Evolutionary conservation across 306 rosid genomes (phyloP), one percentile per base, ranked within the genome.

Genomic region (Cyclanthera cordifolia): DNA sequence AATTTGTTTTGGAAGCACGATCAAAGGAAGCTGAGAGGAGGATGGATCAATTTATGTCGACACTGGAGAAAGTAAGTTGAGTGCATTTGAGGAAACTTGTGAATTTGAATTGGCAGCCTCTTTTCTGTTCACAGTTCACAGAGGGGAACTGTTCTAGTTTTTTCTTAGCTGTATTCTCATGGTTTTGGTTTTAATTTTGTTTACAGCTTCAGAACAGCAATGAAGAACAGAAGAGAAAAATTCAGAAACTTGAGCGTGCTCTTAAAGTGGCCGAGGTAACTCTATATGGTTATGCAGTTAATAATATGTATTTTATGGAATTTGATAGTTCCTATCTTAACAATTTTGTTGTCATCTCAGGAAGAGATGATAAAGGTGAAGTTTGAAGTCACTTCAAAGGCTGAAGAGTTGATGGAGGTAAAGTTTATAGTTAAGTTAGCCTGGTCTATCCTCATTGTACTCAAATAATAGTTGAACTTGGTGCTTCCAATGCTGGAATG

Each of bases 331-430:
- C 0, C 30, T 50, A n/a, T 32, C 46, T 69, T 50, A 9, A 13
- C 32, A 28, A 73, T 49, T 67, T 69, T 77, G 73, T 78, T 17
- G 78, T 69, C 28, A 30, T 76, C 41, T 75, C 72, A 92, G 97
- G 96, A 89, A 82, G 96, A 92, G 78, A 82, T 89, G 95, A 14
- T 87, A 61, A 92, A 84, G 82, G 93, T 90, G 17, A 92, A 89
- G 85, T 68, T 79, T 50, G 96, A 92, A 78, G 93, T 85, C 70
- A 71, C 87, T 78, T 54, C 75, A 67, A 89, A 70, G 83, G 69
- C 74, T 43, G 82, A 78, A 66, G 87, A 84, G 74, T 83, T 92
- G 69, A 67, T 19, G 5, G 83, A 85, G 96, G 97, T 92, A 77
- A 71, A 70, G 53, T 6, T 41, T 23, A 65, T 23, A 47, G 55